phyloP scores from a whole-genome alignment of 495 filamentous ascomycete genomes.

The Xylaria palmicola region DNA sequence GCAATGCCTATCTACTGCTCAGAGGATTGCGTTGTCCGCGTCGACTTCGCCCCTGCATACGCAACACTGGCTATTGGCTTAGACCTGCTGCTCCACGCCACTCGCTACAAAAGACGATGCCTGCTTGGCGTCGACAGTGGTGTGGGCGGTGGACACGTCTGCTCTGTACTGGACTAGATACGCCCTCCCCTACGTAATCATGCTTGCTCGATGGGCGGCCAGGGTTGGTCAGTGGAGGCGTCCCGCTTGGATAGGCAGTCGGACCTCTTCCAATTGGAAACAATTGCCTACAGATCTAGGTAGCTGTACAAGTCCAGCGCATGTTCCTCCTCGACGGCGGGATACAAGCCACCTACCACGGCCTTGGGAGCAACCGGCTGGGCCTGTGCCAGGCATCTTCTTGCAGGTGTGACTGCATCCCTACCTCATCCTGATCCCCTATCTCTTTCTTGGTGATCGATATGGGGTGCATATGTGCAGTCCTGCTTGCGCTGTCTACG shows the following conservation, averaged over 20 bases:
- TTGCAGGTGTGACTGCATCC: no score
- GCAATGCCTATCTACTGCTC: neutral
- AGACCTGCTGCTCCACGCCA: neutral
- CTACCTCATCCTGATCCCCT: no score
- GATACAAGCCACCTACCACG: no score
- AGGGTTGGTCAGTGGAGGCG: slow-evolving; percentile 1
- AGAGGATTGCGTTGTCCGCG: slow-evolving; percentile 6
- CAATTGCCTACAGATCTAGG: no score
- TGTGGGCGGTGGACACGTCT: slow-evolving; percentile 3
- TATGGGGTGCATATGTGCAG: no score
- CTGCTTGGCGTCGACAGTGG: slow-evolving; percentile 32
- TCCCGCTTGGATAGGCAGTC: neutral
- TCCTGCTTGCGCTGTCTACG: no score
- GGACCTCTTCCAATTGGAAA: no score
- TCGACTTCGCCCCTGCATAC: slow-evolving; percentile 29
- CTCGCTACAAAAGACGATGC: slow-evolving; percentile 26
- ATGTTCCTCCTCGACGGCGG: no score
- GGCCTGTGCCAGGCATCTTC: no score
- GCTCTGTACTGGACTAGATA: neutral
- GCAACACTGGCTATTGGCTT: slow-evolving; percentile 25
- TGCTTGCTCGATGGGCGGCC: neutral
- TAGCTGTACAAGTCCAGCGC: no score
- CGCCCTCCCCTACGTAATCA: slow-evolving; percentile 12
- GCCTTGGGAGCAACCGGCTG: no score
- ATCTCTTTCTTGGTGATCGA: no score